Conservation (phyloP, 352 stramenopile genomes). For the Pythium phragmitis region DNA sequence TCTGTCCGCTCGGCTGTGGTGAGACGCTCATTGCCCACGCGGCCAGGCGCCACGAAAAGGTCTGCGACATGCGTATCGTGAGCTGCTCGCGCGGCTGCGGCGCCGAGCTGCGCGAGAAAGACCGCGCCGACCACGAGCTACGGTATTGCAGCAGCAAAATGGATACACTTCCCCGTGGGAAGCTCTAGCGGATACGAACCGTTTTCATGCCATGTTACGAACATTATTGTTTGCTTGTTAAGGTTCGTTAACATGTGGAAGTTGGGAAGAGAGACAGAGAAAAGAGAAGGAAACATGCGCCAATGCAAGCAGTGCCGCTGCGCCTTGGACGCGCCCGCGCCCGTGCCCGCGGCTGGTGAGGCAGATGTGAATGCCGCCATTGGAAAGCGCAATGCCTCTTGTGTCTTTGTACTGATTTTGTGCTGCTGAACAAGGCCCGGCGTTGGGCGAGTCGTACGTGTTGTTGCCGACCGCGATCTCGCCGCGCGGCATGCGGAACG, state of each 20-base stretch:
- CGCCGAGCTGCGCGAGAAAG: conserved; percentile 55
- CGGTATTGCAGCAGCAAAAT: conserved; percentile 29
- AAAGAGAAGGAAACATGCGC: conserved; percentile 17
- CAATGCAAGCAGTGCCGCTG: conserved; percentile 36
- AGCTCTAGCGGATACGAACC: conserved; percentile 10
- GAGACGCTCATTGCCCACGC: conserved; percentile 47
- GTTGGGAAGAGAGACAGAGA: conserved; percentile 2
- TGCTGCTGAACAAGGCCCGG: conserved; percentile 11
- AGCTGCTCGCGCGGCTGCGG: conserved; percentile 53
- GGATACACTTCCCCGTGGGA: conserved; percentile 11
- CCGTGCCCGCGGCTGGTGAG: conserved; percentile 14
- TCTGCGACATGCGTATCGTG: conserved; percentile 64
- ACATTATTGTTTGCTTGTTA: conserved; percentile 1
- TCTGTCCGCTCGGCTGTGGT: conserved; percentile 66
- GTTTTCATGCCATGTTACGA: conserved; percentile 4
- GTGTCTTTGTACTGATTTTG: conserved; percentile 3
- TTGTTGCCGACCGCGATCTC: conserved; percentile 66
- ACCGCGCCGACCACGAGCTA: conserved; percentile 55
- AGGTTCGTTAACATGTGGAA: neutral
- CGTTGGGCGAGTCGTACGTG: conserved; percentile 75
- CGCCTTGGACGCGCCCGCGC: conserved; percentile 28
- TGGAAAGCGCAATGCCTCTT: neutral
- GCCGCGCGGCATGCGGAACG: conserved; percentile 33
- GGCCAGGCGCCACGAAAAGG: conserved; percentile 50
- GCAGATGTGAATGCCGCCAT: neutral